Evolutionary conservation across 495 filamentous ascomycete species (phyloP).

Genomic region (Xylaria bambusicola): DNA sequence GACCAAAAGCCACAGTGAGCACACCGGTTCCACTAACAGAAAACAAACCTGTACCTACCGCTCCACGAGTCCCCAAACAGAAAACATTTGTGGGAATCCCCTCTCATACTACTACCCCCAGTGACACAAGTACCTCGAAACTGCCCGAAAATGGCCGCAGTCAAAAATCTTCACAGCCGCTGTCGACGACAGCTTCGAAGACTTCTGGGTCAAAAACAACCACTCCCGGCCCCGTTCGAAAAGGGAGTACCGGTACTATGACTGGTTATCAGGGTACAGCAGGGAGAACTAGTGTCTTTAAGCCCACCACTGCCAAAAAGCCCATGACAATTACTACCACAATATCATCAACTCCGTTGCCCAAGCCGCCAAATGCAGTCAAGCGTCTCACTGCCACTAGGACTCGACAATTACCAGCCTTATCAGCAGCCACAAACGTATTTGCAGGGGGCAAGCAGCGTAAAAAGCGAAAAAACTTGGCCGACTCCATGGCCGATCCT

Average conservation of each 20-base stretch:
- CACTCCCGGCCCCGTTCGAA: slow-evolving; percentile 2
- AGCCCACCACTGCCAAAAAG: slow-evolving; percentile 6
- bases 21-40: neutral
- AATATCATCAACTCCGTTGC: no score
- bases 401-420: slow-evolving; percentile 18
- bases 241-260: slow-evolving; percentile 17
- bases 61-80: slow-evolving; percentile 16
- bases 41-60: neutral
- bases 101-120: neutral
- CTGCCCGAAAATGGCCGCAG: slow-evolving; percentile 13
- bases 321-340: no score
- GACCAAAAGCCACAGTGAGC: neutral
- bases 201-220: slow-evolving; percentile 2
- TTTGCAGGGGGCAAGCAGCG: slow-evolving; percentile 28
- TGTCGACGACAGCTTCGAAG: slow-evolving; percentile 5
- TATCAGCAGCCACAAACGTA: slow-evolving; percentile 22
- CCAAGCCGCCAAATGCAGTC: no score
- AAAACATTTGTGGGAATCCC: neutral
- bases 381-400: slow-evolving; percentile 18
- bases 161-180: slow-evolving; percentile 2
- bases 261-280: slow-evolving; percentile 38
- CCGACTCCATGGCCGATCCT: slow-evolving; percentile 36
- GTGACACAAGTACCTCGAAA: neutral
- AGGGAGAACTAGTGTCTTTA: slow-evolving; percentile 19
- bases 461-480: slow-evolving; percentile 28